These are phyloP conservation scores for Cladosporium halotolerans DNA, from an alignment of 2,329 filamentous ascomycete species.

Conservation along the genomic window DNA sequence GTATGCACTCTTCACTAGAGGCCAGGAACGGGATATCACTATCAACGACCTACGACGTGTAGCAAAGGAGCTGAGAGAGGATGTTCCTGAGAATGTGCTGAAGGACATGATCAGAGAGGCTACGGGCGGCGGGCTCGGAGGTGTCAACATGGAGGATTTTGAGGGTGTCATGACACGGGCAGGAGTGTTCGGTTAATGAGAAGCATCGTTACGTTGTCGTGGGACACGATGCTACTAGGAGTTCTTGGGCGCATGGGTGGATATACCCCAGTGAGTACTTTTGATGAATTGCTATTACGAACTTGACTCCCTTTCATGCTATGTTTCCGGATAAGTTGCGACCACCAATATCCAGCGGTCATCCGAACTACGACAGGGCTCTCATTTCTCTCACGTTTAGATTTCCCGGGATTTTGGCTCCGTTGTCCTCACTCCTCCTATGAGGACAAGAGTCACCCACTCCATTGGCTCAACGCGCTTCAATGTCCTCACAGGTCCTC, in stretches of 20 bases:
- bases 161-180: conserved; percentile 78
- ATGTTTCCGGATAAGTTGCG: too few species aligned
- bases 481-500: too few species aligned
- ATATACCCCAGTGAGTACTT: conserved; percentile 11
- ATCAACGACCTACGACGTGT: conserved; percentile 71
- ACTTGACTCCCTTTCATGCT: not conserved
- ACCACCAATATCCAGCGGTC: too few species aligned
- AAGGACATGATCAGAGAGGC: conserved; percentile 94
- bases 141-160: conserved; percentile 74
- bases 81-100: conserved; percentile 73
- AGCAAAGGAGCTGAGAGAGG: conserved; percentile 75
- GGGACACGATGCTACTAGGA: not conserved
- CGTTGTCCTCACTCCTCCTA: too few species aligned
- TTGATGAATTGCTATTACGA: not conserved
- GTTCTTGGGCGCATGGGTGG: conserved; percentile 2
- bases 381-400: too few species aligned
- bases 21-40: conserved; percentile 61
- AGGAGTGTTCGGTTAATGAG: conserved; percentile 67
- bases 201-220: not conserved
- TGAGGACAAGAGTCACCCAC: too few species aligned
- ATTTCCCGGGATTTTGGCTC: too few species aligned
- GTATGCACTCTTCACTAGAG: conserved; percentile 70
- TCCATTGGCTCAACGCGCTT: too few species aligned
- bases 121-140: conserved; percentile 70
- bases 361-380: too few species aligned